Evolutionary conservation across 495 filamentous ascomycete species (phyloP).

Genomic region (Bryoglossum gracile): DNA sequence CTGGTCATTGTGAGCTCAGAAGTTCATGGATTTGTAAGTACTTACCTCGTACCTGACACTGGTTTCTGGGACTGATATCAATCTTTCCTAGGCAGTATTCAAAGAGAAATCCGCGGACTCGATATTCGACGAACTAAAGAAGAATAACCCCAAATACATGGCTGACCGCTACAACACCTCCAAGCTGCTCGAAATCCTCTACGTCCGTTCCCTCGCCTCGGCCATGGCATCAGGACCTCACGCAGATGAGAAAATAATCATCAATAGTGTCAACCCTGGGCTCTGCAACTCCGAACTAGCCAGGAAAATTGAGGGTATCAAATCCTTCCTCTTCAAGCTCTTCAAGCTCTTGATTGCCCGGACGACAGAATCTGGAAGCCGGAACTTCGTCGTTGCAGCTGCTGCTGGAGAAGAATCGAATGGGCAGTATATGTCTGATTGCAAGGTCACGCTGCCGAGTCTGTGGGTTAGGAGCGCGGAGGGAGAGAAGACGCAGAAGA

Average conservation of each 20-base stretch:
- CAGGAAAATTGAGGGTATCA: not conserved
- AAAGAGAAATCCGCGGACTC: not conserved
- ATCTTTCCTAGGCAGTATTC: conserved; percentile 1
- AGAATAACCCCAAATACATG: not conserved
- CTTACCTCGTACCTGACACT: not conserved
- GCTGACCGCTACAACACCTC: conserved; percentile 31
- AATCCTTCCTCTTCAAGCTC: not conserved
- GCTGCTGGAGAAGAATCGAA: conserved; percentile 2
- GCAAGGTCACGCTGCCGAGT: conserved; percentile 11
- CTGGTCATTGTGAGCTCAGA: conserved; percentile 12
- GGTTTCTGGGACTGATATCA: not conserved
- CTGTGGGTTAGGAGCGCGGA: conserved; percentile 23
- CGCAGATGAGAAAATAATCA: not conserved
- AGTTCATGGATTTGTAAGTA: conserved; percentile 2
- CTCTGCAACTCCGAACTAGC: conserved; percentile 2
- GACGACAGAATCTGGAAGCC: conserved; percentile 9
- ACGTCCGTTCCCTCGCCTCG: conserved; percentile 37
- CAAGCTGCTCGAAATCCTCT: conserved; percentile 44
- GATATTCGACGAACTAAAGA: conserved; percentile 3
- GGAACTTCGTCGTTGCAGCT: conserved; percentile 9
- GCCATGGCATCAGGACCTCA: not conserved
- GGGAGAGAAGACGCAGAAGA: conserved; percentile 25
- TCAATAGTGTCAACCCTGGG: conserved; percentile 9
- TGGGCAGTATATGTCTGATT: conserved; percentile 16
- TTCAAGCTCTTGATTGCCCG: conserved; percentile 2